Conservation (phyloP, 148 eudicot species). For the Rhododendron mucronatum region DNA sequence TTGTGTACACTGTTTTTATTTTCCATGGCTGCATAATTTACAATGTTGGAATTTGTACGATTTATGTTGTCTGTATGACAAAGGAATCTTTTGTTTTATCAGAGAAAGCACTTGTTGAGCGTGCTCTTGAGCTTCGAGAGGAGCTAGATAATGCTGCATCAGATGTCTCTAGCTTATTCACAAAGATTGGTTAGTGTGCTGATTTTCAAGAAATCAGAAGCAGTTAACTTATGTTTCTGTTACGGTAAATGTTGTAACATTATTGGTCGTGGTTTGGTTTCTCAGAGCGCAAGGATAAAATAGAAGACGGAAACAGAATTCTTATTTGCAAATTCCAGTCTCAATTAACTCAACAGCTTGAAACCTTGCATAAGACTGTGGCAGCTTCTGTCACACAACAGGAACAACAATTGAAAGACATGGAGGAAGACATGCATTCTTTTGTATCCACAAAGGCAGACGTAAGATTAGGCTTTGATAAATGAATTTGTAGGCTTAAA, state of each 20-base stretch:
- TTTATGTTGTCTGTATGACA: background rate
- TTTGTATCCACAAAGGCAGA: constrained; percentile 92
- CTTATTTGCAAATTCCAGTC: constrained; percentile 80
- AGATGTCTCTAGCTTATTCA: constrained; percentile 80
- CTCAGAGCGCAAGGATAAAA: constrained; percentile 90
- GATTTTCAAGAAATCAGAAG: background rate
- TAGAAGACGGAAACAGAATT: constrained; percentile 79
- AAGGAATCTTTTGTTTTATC: constrained; percentile 12
- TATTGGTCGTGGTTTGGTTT: constrained; percentile 16
- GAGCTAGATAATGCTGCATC: constrained; percentile 88
- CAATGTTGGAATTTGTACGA: background rate
- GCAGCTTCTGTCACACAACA: constrained; percentile 84
- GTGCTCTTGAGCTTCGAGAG: constrained; percentile 80
- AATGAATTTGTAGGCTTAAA: background rate
- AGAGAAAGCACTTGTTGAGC: constrained; percentile 94
- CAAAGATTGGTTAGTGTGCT: constrained; percentile 75
- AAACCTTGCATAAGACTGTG: constrained; percentile 76
- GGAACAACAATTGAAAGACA: constrained; percentile 78
- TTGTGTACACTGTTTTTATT: background rate
- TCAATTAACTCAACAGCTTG: constrained; percentile 80
- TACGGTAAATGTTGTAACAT: background rate
- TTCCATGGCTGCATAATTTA: background rate
- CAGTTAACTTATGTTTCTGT: background rate
- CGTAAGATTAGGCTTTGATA: constrained; percentile 30
- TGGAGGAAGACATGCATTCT: constrained; percentile 97